Evolutionary conservation across 495 filamentous ascomycete genomes (phyloP).

Genomic region (Xylaria scruposa): DNA sequence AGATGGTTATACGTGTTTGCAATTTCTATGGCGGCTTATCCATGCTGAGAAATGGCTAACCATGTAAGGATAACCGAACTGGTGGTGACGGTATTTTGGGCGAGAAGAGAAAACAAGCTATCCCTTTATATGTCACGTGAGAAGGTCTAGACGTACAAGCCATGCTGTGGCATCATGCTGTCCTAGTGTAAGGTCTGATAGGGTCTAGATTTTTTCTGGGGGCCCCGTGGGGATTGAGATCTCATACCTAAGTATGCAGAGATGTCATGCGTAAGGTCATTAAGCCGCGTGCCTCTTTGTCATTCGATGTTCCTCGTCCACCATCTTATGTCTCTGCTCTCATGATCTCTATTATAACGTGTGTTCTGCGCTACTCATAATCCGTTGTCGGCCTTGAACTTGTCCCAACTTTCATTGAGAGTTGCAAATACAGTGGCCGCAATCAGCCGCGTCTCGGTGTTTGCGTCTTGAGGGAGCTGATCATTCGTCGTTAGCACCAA

Average conservation of each 20-base stretch:
- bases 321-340: conserved; percentile 25
- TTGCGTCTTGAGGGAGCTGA: conserved; percentile 85
- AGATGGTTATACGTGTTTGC: background rate
- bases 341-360: conserved; percentile 32
- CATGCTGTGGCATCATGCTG: background rate
- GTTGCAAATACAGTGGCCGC: conserved; percentile 88
- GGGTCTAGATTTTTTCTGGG: conserved; percentile 1
- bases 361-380: conserved; percentile 52
- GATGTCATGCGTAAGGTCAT: conserved; percentile 16
- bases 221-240: conserved; percentile 1
- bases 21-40: background rate
- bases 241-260: background rate
- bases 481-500: conserved; percentile 31
- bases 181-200: background rate
- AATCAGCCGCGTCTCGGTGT: conserved; percentile 94
- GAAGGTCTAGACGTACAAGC: background rate
- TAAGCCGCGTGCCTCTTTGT: conserved; percentile 13
- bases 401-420: conserved; percentile 98
- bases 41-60: conserved; percentile 10
- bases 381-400: conserved; percentile 90
- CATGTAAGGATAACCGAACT: conserved; percentile 19
- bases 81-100: background rate
- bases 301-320: conserved; percentile 16
- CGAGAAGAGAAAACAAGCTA: background rate
- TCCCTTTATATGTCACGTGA: background rate